Base-by-base conservation (phyloP, 441 rosid species). In the Pelargonium australe region DNA sequence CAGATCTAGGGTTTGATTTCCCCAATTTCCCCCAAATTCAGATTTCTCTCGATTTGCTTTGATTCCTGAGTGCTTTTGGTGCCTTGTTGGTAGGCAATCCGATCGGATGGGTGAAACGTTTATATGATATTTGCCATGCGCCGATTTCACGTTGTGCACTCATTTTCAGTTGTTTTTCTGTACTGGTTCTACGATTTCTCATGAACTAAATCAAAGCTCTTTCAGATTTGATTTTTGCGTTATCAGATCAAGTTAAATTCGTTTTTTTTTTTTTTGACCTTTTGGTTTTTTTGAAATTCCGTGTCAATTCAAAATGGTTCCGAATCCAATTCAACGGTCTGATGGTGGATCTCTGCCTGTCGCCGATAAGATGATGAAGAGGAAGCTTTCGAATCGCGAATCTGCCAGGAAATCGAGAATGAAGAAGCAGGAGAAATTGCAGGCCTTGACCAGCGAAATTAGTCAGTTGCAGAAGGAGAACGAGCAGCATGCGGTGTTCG, bases 371-470 rank as follows among this genome's bases (percentile, higher is more conserved):
- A 51, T 17, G 16, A 4, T 51, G 57, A 51, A 51, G 17, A 51
- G 57, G 57, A 51, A 51, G 57, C 57, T 51, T 0, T 51, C 57
- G 1, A 51, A 51, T n/a, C 57, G 57, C 17, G 57, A 51, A 51
- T 51, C 57, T 7, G 57, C 57, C 0, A 13, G 57, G 57, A 51
- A 51, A n/a, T 51, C 57, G 17, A 4, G 57, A 7, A 51, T 51
- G 57, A 51, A 51, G 17, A 51, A 51, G 57, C 57, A 51, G 17
- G 57, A 51, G 57, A 51, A 51, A n/a, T 51, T 51, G 57, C 57
- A 51, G 57, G 57, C n/a, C 14, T 17, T 51, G 57, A 51, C 17
- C 57, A 51, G 5, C 57, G 57, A 51, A n/a, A 51, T 51, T 8
- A n/a, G 57, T 17, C 57, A 51, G 9, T 51, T 51, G 57, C 57